These are phyloP conservation scores for Zygoascus sp. DNA, from an alignment of 1,139 yeast species.

Conservation along the genomic window DNA sequence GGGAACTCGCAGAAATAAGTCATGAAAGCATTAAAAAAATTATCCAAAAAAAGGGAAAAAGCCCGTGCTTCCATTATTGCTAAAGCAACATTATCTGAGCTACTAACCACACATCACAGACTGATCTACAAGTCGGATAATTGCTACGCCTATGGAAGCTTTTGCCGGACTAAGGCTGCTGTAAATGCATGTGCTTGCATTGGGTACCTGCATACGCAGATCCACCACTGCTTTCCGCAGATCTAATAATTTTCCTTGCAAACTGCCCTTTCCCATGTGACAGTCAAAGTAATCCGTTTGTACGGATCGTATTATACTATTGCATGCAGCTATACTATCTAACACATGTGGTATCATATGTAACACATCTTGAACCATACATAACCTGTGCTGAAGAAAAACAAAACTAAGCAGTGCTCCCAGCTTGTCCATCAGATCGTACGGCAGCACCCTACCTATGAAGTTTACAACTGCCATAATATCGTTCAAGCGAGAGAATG, in stretches of 20 bases:
- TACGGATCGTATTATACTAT: background rate
- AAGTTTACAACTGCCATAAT: background rate
- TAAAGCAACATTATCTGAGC: no score
- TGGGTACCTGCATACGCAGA: conserved; percentile 2
- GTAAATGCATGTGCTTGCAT: background rate
- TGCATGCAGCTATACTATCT: background rate
- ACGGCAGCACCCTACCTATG: background rate
- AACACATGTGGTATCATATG: background rate
- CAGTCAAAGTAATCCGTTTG: no score
- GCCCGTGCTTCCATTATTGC: no score
- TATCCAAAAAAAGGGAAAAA: no score
- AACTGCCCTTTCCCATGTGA: background rate
- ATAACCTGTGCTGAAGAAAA: background rate
- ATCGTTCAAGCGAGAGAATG: no score
- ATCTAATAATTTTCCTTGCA: background rate
- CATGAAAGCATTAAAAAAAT: no score
- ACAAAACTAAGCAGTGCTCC: background rate
- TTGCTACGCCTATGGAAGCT: no score
- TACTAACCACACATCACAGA: no score
- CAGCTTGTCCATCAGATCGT: background rate
- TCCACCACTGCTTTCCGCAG: background rate
- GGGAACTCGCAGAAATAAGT: no score
- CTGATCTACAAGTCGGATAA: no score
- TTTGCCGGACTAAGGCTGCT: no score
- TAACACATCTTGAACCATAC: background rate